Conservation (phyloP, 345 rosid genomes). For the Populus pruinosa region DNA sequence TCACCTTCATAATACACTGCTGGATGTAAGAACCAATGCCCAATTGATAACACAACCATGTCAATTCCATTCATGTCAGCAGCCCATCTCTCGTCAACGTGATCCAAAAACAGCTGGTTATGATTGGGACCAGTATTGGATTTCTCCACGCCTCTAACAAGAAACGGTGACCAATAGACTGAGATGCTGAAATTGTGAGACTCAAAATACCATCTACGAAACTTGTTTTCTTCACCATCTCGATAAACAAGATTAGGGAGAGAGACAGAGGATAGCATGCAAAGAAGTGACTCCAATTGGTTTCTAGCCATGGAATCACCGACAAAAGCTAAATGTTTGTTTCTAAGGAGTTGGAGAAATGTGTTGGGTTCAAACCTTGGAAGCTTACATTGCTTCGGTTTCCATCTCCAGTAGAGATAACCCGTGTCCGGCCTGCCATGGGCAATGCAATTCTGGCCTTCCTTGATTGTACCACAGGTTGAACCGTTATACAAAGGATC, state of each 20-base stretch:
- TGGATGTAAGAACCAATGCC: slow-evolving; percentile 93
- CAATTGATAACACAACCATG: slow-evolving; percentile 63
- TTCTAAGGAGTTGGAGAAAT: slow-evolving; percentile 53
- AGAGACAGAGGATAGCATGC: slow-evolving; percentile 65
- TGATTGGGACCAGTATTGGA: slow-evolving; percentile 55
- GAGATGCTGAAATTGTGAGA: slow-evolving; percentile 56
- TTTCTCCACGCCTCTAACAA: slow-evolving; percentile 78
- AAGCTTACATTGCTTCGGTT: slow-evolving; percentile 63
- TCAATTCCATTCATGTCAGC: slow-evolving; percentile 53
- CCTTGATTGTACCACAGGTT: slow-evolving; percentile 74
- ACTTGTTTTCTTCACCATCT: slow-evolving; percentile 73
- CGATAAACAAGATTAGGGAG: slow-evolving; percentile 50
- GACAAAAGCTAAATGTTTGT: slow-evolving; percentile 77
- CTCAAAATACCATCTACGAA: slow-evolving; percentile 69
- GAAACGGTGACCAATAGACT: slow-evolving; percentile 93
- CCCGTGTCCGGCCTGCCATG: slow-evolving; percentile 83
- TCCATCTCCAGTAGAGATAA: slow-evolving; percentile 93
- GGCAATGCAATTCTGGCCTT: slow-evolving; percentile 73
- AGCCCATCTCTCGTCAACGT: slow-evolving; percentile 78
- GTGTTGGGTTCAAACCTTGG: slow-evolving; percentile 76
- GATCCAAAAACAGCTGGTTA: slow-evolving; percentile 63
- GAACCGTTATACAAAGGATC: slow-evolving; percentile 81
- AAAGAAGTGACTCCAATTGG: slow-evolving; percentile 85
- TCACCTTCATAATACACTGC: slow-evolving; percentile 74
- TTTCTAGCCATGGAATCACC: slow-evolving; percentile 99